Conservation (phyloP, 192 early-diverging fungal genomes). For the Coemansia sp. region DNA sequence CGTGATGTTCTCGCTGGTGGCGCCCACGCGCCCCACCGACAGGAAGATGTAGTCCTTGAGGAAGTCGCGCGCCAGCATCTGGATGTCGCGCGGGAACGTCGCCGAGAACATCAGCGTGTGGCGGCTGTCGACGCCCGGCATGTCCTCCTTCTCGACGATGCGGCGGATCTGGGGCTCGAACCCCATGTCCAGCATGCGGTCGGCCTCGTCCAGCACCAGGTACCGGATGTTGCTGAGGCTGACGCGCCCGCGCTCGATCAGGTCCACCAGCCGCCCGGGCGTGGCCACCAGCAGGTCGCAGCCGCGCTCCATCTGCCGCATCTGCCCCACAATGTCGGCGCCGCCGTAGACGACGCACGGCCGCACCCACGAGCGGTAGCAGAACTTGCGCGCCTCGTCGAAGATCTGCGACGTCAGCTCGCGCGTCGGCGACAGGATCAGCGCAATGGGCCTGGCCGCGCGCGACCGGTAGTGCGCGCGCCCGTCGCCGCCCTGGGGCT, state of each 20-base stretch:
- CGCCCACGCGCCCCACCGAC: slow-evolving; percentile 91
- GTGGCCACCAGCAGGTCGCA: slow-evolving; percentile 94
- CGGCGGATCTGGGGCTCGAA: slow-evolving; percentile 91
- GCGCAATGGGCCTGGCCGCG: slow-evolving; percentile 57
- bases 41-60: slow-evolving; percentile 77
- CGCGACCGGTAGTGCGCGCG: slow-evolving; percentile 60
- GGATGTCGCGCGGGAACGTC: slow-evolving; percentile 94
- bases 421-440: slow-evolving; percentile 76
- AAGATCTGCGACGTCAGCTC: slow-evolving; percentile 73
- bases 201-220: slow-evolving; percentile 81
- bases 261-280: slow-evolving; percentile 89
- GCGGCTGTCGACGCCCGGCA: slow-evolving; percentile 65
- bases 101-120: slow-evolving; percentile 98
- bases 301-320: slow-evolving; percentile 85
- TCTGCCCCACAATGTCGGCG: slow-evolving; percentile 84
- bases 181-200: slow-evolving; percentile 97
- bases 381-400: slow-evolving; percentile 71
- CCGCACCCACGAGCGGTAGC: slow-evolving; percentile 87
- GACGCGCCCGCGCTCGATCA: slow-evolving; percentile 79
- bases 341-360: slow-evolving; percentile 96
- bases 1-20: slow-evolving; percentile 93
- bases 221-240: slow-evolving; percentile 72
- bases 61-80: slow-evolving; percentile 89
- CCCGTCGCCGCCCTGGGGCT: slow-evolving; percentile 44
- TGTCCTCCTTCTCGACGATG: slow-evolving; percentile 79